These are phyloP conservation scores for Ciborinia camelliae DNA, from an alignment of 2,329 filamentous ascomycete genomes.

Conservation along the genomic window DNA sequence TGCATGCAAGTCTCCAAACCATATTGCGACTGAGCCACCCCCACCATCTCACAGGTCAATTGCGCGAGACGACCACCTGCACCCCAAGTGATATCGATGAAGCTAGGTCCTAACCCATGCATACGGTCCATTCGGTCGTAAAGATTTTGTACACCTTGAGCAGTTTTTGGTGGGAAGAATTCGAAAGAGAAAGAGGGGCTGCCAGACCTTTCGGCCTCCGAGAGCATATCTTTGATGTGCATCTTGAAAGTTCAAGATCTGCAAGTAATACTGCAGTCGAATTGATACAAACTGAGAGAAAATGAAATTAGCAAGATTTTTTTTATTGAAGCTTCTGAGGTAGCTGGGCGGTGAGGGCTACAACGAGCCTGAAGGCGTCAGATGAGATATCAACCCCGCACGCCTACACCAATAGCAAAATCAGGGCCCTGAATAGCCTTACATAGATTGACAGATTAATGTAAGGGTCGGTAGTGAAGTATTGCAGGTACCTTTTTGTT, in stretches of 20 bases:
- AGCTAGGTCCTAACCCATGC: slow-evolving; percentile 89
- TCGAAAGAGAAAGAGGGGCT: slow-evolving; percentile 96
- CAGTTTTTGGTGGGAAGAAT: slow-evolving; percentile 98
- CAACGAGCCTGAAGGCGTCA: not conserved
- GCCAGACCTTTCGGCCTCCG: slow-evolving; percentile 72
- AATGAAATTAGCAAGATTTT: slow-evolving; percentile 17
- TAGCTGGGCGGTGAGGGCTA: not conserved
- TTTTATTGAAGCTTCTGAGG: slow-evolving; percentile 2
- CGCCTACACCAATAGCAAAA: not conserved
- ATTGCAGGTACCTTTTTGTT: slow-evolving; percentile 8
- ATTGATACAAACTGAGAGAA: slow-evolving; percentile 14
- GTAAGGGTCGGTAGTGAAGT: not conserved
- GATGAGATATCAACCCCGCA: slow-evolving; percentile 4
- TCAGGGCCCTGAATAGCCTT: not conserved
- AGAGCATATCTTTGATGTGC: slow-evolving; percentile 93
- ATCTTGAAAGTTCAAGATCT: slow-evolving; percentile 52
- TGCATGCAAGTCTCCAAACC: slow-evolving; percentile 99
- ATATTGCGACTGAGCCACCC: slow-evolving; percentile 90
- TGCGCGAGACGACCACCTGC: slow-evolving; percentile 88
- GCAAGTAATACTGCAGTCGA: not conserved
- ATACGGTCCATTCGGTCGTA: slow-evolving; percentile 99
- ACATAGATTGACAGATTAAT: not conserved
- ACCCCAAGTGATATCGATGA: slow-evolving; percentile 98
- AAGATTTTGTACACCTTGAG: slow-evolving; percentile 95
- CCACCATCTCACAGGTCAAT: slow-evolving; percentile 95